Evolutionary conservation across 1,284 basidiomycete species (phyloP).

Genomic region (Papiliotrema laurentii): DNA sequence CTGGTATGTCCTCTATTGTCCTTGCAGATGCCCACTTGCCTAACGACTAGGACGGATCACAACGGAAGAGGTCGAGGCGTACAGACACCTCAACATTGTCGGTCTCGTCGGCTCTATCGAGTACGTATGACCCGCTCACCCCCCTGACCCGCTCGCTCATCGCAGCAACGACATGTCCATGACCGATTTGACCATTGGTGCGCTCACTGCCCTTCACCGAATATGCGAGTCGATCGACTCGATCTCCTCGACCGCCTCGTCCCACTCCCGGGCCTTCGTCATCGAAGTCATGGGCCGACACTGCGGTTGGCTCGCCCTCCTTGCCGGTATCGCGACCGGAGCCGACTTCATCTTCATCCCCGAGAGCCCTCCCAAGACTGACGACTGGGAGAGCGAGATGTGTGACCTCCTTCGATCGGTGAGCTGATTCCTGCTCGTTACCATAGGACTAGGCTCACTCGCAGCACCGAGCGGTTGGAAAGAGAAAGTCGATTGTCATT

Average conservation of each 20-base stretch:
- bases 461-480: conserved; percentile 84
- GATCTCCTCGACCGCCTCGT: conserved; percentile 93
- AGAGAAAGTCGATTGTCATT: conserved; percentile 97
- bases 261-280: conserved; percentile 96
- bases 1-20: conserved; percentile 50
- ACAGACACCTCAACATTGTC: conserved; percentile 87
- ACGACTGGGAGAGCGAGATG: conserved; percentile 89
- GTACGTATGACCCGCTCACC: conserved; percentile 21
- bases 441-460: background rate
- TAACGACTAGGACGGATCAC: conserved; percentile 61
- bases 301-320: conserved; percentile 94
- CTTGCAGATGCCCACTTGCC: background rate
- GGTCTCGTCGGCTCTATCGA: conserved; percentile 98
- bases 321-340: conserved; percentile 89
- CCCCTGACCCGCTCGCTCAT: background rate
- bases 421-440: conserved; percentile 25
- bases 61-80: conserved; percentile 62
- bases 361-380: conserved; percentile 73
- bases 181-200: conserved; percentile 96
- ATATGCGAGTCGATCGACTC: conserved; percentile 98
- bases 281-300: conserved; percentile 98
- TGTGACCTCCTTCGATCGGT: conserved; percentile 78
- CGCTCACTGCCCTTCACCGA: conserved; percentile 87
- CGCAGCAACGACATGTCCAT: conserved; percentile 87
- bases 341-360: conserved; percentile 98